These are phyloP conservation scores for Tarenaya hassleriana DNA, from an alignment of 345 rosid species.

Conservation along the genomic window DNA sequence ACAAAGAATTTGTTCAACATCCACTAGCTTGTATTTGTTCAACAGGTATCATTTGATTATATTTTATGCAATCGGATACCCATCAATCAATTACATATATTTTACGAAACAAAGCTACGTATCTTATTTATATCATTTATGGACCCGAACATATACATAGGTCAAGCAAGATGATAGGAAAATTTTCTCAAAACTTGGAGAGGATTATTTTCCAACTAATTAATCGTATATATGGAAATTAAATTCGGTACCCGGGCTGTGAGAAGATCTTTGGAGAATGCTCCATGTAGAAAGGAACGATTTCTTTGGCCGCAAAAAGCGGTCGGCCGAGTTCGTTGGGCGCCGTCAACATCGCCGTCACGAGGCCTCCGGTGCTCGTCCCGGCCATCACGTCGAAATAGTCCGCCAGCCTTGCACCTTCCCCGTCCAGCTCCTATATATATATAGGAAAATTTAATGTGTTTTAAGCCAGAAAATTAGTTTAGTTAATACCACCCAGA, in stretches of 20 bases:
- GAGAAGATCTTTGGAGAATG: slow-evolving; percentile 62
- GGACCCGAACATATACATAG: too few relatives aligned
- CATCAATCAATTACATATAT: too few relatives aligned
- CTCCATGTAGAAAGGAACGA: slow-evolving; percentile 54
- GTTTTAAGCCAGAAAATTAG: too few relatives aligned
- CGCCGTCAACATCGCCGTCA: slow-evolving; percentile 53
- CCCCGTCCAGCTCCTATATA: slow-evolving; percentile 49
- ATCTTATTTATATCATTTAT: too few relatives aligned
- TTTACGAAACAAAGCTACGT: too few relatives aligned
- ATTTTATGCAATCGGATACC: too few relatives aligned
- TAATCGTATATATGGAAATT: too few relatives aligned
- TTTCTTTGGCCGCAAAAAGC: slow-evolving; percentile 40
- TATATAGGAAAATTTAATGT: background rate
- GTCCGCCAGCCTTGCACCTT: slow-evolving; percentile 54
- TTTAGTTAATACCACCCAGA: background rate
- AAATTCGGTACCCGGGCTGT: slow-evolving; percentile 32
- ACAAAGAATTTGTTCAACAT: too few relatives aligned
- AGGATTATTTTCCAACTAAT: background rate
- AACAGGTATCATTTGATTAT: too few relatives aligned
- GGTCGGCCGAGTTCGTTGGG: slow-evolving; percentile 49
- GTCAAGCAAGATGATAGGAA: too few relatives aligned
- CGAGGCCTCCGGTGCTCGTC: slow-evolving; percentile 70
- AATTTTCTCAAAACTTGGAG: too few relatives aligned
- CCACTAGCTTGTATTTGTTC: too few relatives aligned
- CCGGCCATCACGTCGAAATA: slow-evolving; percentile 71